Percentiles rank a stretch among this genome's conserved stretches.
Evolutionary conservation across 2,329 filamentous ascomycete species (phyloP).

Genomic region (Sporothrix schenckii): DNA sequence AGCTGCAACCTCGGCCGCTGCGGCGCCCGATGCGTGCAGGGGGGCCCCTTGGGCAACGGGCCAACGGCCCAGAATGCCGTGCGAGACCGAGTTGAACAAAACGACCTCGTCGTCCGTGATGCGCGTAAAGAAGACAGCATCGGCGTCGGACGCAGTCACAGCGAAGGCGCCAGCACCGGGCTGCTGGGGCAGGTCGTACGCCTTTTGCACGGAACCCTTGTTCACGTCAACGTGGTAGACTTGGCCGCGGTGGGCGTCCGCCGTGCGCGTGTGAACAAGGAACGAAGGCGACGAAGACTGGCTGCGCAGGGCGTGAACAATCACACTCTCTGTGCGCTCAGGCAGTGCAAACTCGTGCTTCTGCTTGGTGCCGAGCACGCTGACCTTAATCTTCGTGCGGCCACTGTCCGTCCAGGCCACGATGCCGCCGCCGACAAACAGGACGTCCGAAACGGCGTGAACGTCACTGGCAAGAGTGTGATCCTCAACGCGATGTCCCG

Average conservation of each 20-base stretch:
- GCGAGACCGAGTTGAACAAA: constrained; percentile 74
- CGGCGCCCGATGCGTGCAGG: constrained; percentile 44
- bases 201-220: constrained; percentile 69
- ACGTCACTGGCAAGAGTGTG: constrained; percentile 74
- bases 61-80: constrained; percentile 78
- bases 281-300: constrained; percentile 64
- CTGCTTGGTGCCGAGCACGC: constrained; percentile 65
- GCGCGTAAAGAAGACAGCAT: constrained; percentile 84
- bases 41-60: constrained; percentile 51
- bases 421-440: constrained; percentile 76
- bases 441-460: constrained; percentile 63
- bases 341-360: constrained; percentile 46
- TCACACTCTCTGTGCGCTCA: constrained; percentile 24
- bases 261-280: constrained; percentile 77
- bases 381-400: constrained; percentile 67
- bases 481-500: constrained; percentile 72
- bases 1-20: constrained; percentile 73
- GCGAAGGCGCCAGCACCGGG: constrained; percentile 75
- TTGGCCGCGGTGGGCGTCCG: constrained; percentile 63
- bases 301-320: constrained; percentile 38
- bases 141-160: constrained; percentile 69
- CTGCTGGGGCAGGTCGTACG: constrained; percentile 76
- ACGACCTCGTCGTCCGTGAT: constrained; percentile 73
- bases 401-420: constrained; percentile 73
- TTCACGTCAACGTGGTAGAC: constrained; percentile 82